Evolutionary conservation across 768 basidiomycete species (phyloP), one percentile per base, ranked within the genome.

Genomic region (Pleurotus eryngii): DNA sequence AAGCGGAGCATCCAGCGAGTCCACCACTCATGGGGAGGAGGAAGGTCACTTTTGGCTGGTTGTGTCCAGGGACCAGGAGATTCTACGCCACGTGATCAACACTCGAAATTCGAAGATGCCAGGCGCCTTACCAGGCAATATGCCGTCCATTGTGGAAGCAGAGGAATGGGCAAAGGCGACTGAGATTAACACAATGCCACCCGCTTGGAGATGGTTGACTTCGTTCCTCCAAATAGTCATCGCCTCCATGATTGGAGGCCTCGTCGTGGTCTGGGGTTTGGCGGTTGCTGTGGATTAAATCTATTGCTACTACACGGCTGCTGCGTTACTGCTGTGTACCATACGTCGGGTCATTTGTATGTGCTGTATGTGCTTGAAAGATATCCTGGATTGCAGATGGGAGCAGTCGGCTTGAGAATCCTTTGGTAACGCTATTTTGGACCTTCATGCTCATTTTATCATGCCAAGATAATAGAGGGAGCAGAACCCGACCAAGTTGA

Each of bases 11-110:
- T 14, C 64, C 47, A 8, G 47, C 17, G 5, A 27, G 38, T 39
- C 37, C 38, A 27, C 46, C 35, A 40, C 45, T 20, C 42, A 26
- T 46, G 20, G 27, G 24, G 55, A 63, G 58, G 42, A 55, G 40
- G 24, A 26, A 26, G 51, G 53, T 17, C 55, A 58, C 30, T 27
- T 18, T 42, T 72, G 69, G 69, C 50, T 75, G 54, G 65, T 73
- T 35, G 53, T 73, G 55, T 72, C 72, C 12, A 62, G 63, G 55
- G 64, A 69, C 54, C 58, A 58, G 27, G 59, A 53, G 7, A 62
- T 64, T 22, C 74, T 75, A 39, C 50, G 65, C 38, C 61, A 70
- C 20, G 26, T 72, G 35, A 39, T 69, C 3, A 66, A 65, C 39
- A 40, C 65, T 39, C 61, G 67, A 24, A 67, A 70, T 24, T 47